Conservation (phyloP, 2,329 filamentous ascomycete genomes). For the Chaetomium globosum region DNA sequence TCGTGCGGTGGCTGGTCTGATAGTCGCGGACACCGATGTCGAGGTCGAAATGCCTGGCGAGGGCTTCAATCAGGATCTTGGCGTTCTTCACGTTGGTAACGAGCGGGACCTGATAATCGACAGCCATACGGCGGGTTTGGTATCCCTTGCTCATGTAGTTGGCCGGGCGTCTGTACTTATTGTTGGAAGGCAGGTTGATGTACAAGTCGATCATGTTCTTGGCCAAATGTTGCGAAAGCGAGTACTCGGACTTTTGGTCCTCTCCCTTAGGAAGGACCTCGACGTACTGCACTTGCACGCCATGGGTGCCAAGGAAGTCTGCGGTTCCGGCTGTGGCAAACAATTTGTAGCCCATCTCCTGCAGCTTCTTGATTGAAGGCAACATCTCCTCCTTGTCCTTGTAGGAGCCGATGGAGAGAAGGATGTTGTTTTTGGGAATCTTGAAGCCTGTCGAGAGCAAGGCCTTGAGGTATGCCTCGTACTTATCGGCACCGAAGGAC, state of each 20-base stretch:
- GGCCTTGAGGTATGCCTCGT: slow-evolving; percentile 96
- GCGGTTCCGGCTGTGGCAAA: slow-evolving; percentile 96
- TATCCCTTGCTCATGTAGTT: slow-evolving; percentile 99
- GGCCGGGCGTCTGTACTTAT: slow-evolving; percentile 92
- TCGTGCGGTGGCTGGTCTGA: slow-evolving; percentile 82
- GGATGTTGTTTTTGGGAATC: slow-evolving; percentile 90
- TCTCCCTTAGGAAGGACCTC: slow-evolving; percentile 79
- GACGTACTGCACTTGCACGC: slow-evolving; percentile 88
- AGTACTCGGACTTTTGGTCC: slow-evolving; percentile 93
- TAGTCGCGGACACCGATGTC: slow-evolving; percentile 83
- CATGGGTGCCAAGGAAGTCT: slow-evolving; percentile 92
- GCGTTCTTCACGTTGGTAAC: slow-evolving; percentile 99
- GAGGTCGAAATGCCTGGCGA: slow-evolving; percentile 84
- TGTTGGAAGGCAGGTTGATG: slow-evolving; percentile 98
- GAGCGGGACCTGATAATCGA: slow-evolving; percentile 93
- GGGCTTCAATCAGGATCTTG: slow-evolving; percentile 93
- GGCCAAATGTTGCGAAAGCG: slow-evolving; percentile 90
- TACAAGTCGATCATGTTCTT: slow-evolving; percentile 99
- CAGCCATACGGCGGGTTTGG: slow-evolving; percentile 93
- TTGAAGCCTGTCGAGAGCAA: slow-evolving; percentile 95
- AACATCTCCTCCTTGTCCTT: slow-evolving; percentile 99
- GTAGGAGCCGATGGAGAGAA: slow-evolving; percentile 93
- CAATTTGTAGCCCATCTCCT: slow-evolving; percentile 89
- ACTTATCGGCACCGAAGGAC: slow-evolving; percentile 93
- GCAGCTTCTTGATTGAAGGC: slow-evolving; percentile 84